Conservation (phyloP, 768 basidiomycete species). For the Neoboletus subvelutipes region DNA sequence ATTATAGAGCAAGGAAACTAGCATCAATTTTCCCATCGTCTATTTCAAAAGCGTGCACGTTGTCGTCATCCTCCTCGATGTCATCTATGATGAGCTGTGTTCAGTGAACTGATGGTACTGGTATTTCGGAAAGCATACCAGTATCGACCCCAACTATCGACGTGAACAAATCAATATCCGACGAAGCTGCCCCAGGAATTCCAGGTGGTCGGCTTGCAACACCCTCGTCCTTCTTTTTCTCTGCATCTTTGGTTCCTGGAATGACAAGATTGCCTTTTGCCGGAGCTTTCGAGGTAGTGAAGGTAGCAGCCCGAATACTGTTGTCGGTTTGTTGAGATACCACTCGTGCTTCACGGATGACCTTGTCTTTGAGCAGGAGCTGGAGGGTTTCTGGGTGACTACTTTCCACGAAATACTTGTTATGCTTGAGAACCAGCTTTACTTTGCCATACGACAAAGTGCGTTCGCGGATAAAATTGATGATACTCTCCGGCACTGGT, state of each 20-base stretch:
- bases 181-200: conserved; percentile 28
- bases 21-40: conserved; percentile 93
- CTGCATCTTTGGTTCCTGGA: conserved; percentile 76
- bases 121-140: conserved; percentile 46
- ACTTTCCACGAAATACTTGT: conserved; percentile 96
- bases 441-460: conserved; percentile 98
- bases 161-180: conserved; percentile 83
- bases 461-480: conserved; percentile 85
- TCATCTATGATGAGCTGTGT: conserved; percentile 60
- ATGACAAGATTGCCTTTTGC: conserved; percentile 81
- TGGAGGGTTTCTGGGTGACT: conserved; percentile 93
- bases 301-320: conserved; percentile 72
- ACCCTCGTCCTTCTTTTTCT: conserved; percentile 67
- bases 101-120: not conserved
- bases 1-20: conserved; percentile 21
- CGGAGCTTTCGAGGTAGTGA: conserved; percentile 81
- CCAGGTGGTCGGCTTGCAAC: conserved; percentile 33
- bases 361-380: conserved; percentile 77
- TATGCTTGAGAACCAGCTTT: conserved; percentile 96
- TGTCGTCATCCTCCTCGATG: conserved; percentile 96
- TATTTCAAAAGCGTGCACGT: conserved; percentile 96
- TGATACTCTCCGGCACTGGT: conserved; percentile 86
- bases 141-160: conserved; percentile 94
- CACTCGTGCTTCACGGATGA: conserved; percentile 83
- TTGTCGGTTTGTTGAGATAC: conserved; percentile 66